Conservation (phyloP, 1,284 basidiomycete genomes). For the Cystobasidiaceae sp. region DNA sequence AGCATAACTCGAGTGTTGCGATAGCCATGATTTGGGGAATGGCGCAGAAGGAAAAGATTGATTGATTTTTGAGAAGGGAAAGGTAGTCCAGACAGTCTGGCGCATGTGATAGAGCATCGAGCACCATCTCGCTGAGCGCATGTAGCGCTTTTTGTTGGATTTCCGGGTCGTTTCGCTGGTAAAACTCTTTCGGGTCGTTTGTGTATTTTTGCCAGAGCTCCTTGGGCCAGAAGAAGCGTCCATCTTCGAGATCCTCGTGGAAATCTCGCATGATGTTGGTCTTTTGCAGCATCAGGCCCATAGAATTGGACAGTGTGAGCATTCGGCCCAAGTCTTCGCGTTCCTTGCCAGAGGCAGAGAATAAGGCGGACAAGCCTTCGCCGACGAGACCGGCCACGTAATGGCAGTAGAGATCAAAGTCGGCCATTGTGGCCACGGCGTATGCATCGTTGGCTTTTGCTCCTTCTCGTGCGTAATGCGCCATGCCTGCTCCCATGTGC, state of each 20-base stretch:
- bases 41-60: conserved; percentile 92
- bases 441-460: conserved; percentile 53
- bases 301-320: conserved; percentile 82
- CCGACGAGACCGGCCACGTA: conserved; percentile 98
- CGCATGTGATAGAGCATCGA: conserved; percentile 81
- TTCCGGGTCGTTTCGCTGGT: conserved; percentile 47
- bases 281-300: conserved; percentile 97
- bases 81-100: conserved; percentile 87
- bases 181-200: conserved; percentile 57
- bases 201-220: conserved; percentile 77
- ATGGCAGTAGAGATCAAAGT: conserved; percentile 97
- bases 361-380: conserved; percentile 88
- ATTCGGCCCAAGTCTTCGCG: conserved; percentile 68
- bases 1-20: conserved; percentile 84
- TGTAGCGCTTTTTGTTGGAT: conserved; percentile 63
- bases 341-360: conserved; percentile 83
- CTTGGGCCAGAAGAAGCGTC: conserved; percentile 88
- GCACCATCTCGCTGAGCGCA: conserved; percentile 79
- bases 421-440: conserved; percentile 62
- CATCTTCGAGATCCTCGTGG: conserved; percentile 82
- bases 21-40: conserved; percentile 96
- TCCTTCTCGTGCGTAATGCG: conserved; percentile 74
- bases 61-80: conserved; percentile 78
- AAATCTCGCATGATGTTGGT: conserved; percentile 97
- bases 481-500: conserved; percentile 94